Percentiles rank a stretch among this genome's conserved stretches.
These are phyloP conservation scores for Fraxinus velutina DNA, from an alignment of 305 asterid species.

Conservation along the genomic window DNA sequence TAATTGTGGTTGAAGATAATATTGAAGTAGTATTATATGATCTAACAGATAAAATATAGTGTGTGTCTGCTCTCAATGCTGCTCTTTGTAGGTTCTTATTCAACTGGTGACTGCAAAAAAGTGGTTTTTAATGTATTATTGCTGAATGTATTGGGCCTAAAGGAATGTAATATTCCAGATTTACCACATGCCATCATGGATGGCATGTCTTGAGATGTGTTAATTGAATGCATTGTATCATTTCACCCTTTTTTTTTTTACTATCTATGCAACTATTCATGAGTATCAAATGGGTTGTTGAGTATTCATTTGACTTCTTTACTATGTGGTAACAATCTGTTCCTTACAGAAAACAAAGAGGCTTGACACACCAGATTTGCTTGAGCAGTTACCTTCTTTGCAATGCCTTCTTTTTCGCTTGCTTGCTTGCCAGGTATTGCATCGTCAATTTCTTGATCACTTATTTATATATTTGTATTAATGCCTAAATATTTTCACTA, in stretches of 20 bases:
- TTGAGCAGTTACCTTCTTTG: conserved; percentile 63
- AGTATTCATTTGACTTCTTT: conserved; percentile 2
- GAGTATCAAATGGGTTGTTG: not conserved
- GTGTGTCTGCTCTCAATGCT: not conserved
- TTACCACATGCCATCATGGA: not conserved
- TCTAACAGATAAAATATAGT: not conserved
- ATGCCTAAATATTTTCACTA: not conserved
- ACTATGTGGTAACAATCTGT: conserved; percentile 16
- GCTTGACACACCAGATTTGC: conserved; percentile 51
- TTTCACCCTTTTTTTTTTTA: not conserved
- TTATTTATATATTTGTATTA: not conserved
- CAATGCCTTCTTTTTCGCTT: conserved; percentile 79
- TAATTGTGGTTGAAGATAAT: not conserved
- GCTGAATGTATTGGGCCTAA: not conserved
- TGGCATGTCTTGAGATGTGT: conserved; percentile 11
- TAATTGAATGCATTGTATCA: not conserved
- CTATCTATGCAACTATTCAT: conserved; percentile 1
- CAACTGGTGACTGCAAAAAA: not conserved
- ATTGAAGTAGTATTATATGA: not conserved
- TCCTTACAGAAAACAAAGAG: conserved; percentile 57
- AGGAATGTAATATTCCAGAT: conserved; percentile 9
- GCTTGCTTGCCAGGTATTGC: conserved; percentile 61
- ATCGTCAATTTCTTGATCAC: conserved; percentile 1
- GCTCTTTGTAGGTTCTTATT: not conserved
- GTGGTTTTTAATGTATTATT: not conserved